Evolutionary conservation across 768 basidiomycete genomes (phyloP).

Genomic region (Lepiota brunneoincarnata): DNA sequence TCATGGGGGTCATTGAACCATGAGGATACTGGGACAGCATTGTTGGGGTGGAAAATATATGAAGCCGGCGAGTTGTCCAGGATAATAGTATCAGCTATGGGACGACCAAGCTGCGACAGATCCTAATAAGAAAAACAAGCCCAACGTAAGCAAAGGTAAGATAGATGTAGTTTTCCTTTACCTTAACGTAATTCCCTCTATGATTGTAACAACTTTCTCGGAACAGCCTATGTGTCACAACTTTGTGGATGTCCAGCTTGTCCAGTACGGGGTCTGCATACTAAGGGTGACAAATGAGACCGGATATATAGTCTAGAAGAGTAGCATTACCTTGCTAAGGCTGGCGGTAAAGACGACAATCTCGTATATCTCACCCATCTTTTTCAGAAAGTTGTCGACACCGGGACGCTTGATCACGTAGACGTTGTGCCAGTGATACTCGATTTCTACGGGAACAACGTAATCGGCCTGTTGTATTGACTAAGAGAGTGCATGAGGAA

Average conservation of each 20-base stretch:
- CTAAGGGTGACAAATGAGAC: slow-evolving; percentile 37
- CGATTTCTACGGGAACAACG: slow-evolving; percentile 98
- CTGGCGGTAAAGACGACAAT: slow-evolving; percentile 98
- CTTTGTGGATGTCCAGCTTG: slow-evolving; percentile 90
- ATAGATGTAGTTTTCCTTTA: slow-evolving; percentile 26
- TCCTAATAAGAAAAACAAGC: slow-evolving; percentile 54
- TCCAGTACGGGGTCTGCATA: slow-evolving; percentile 99
- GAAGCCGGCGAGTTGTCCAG: slow-evolving; percentile 99
- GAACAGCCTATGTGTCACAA: slow-evolving; percentile 93
- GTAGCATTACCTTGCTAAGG: slow-evolving; percentile 79
- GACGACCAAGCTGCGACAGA: slow-evolving; percentile 93
- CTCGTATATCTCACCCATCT: slow-evolving; percentile 99
- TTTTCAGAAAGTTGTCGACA: slow-evolving; percentile 94
- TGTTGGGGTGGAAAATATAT: slow-evolving; percentile 99
- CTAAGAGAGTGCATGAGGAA: slow-evolving; percentile 37
- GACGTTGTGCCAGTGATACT: slow-evolving; percentile 97
- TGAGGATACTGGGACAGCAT: slow-evolving; percentile 97
- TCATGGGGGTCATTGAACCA: slow-evolving; percentile 99
- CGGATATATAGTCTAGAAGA: not conserved
- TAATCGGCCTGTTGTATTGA: slow-evolving; percentile 95
- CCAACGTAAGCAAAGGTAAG: slow-evolving; percentile 3
- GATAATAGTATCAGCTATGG: slow-evolving; percentile 92
- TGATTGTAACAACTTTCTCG: slow-evolving; percentile 99
- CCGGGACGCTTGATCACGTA: slow-evolving; percentile 99
- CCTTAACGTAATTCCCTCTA: slow-evolving; percentile 99